Evolutionary conservation across 306 rosid species (phyloP).

Genomic region (Malus sieversii): DNA sequence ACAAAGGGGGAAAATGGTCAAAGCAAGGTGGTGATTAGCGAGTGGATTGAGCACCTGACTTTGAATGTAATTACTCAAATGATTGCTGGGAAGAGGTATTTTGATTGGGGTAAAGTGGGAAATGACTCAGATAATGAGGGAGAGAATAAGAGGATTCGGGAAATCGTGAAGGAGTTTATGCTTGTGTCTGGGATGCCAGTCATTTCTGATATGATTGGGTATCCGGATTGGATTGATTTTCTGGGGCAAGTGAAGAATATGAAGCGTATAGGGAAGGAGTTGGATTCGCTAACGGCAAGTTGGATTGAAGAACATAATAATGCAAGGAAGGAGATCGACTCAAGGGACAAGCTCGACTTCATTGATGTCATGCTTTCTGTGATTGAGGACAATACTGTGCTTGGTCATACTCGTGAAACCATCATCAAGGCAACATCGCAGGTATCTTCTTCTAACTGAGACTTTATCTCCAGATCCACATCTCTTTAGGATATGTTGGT

Average conservation of each 20-base stretch:
- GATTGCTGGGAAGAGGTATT: too few species aligned
- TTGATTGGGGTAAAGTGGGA: neutral
- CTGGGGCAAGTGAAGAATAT: slow-evolving; percentile 29
- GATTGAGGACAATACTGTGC: slow-evolving; percentile 28
- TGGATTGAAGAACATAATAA: slow-evolving; percentile 46
- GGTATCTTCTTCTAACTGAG: slow-evolving; percentile 1
- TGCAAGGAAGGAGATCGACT: neutral
- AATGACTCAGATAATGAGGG: slow-evolving; percentile 7
- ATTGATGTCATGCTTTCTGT: slow-evolving; percentile 43
- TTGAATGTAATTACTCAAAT: too few species aligned
- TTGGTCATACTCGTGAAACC: slow-evolving; percentile 30
- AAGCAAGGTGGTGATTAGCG: too few species aligned
- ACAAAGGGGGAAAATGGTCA: too few species aligned
- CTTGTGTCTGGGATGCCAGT: slow-evolving; percentile 33
- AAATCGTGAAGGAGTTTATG: slow-evolving; percentile 42
- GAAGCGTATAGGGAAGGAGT: slow-evolving; percentile 42
- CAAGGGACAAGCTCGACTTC: slow-evolving; percentile 35
- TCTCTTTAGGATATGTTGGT: neutral
- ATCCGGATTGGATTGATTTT: slow-evolving; percentile 34
- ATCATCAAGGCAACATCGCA: slow-evolving; percentile 35
- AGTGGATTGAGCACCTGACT: too few species aligned
- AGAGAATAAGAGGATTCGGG: slow-evolving; percentile 35
- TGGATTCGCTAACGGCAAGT: slow-evolving; percentile 31
- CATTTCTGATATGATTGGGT: slow-evolving; percentile 37
- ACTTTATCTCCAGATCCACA: too few species aligned